Percentiles rank a stretch among this genome's conserved stretches.
phyloP scores from a whole-genome alignment of 2,329 filamentous ascomycete species.

The Fusarium continuum region DNA sequence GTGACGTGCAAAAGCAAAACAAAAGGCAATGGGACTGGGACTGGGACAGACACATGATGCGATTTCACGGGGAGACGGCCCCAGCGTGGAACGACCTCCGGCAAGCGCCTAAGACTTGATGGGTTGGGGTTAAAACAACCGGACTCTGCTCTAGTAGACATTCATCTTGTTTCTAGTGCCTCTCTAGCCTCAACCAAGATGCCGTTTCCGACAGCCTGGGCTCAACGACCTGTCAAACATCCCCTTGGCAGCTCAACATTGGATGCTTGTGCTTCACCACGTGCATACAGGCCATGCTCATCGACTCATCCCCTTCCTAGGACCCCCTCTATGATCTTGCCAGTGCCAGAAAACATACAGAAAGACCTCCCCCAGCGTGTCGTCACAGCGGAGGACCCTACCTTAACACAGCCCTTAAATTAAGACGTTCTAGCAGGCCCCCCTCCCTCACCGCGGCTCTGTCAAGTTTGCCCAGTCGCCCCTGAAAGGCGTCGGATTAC shows the following conservation, averaged over 20 bases:
- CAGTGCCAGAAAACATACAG: not conserved
- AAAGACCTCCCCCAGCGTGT: conserved; percentile 27
- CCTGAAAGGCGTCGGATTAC: conserved; percentile 44
- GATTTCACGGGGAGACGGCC: conserved; percentile 28
- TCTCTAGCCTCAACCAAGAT: conserved; percentile 25
- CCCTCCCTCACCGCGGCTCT: conserved; percentile 40
- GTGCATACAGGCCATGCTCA: not conserved
- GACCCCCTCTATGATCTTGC: not conserved
- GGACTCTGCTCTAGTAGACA: conserved; percentile 22
- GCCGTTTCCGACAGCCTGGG: conserved; percentile 34
- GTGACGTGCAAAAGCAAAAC: conserved; percentile 31
- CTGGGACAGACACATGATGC: conserved; percentile 23
- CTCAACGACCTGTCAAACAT: conserved; percentile 12
- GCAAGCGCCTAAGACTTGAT: conserved; percentile 10
- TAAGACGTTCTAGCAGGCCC: conserved; percentile 32
- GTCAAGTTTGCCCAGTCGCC: conserved; percentile 37
- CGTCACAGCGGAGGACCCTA: conserved; percentile 31
- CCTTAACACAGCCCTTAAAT: conserved; percentile 22
- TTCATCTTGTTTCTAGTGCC: conserved; percentile 31
- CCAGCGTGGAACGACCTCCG: conserved; percentile 29
- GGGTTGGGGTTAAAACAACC: conserved; percentile 30
- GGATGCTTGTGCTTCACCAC: not conserved
- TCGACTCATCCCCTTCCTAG: not conserved
- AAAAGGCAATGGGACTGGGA: conserved; percentile 7
- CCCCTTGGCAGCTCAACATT: conserved; percentile 1